A percentile compares a stretch with the other conserved stretches of the same genome.
Conservation (phyloP, 257 asterid genomes). For the Henckelia pumila region DNA sequence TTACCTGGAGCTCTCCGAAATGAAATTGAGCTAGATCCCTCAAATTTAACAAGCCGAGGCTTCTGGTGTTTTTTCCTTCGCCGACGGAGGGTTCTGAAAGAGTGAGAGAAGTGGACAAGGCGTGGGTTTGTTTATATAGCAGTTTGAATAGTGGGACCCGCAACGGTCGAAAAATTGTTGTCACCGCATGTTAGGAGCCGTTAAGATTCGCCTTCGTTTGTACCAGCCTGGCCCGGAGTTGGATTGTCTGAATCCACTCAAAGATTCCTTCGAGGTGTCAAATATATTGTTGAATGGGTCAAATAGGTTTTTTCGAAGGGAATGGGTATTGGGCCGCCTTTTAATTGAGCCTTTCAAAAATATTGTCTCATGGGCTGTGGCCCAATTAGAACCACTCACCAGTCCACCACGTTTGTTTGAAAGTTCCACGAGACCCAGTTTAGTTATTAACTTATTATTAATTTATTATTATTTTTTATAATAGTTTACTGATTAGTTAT, state of each 20-base stretch:
- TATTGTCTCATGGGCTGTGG: too few relatives aligned
- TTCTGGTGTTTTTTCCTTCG: background rate
- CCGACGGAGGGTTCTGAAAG: constrained; percentile 14
- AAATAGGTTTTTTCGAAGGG: background rate
- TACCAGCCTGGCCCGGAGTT: constrained; percentile 47
- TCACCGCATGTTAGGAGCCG: constrained; percentile 72
- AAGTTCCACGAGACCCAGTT: too few relatives aligned
- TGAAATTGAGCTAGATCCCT: background rate
- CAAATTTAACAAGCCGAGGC: background rate
- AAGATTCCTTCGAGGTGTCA: constrained; percentile 11
- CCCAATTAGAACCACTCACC: too few relatives aligned
- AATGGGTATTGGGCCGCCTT: too few relatives aligned
- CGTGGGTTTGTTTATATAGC: constrained; percentile 40
- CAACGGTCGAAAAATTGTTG: constrained; percentile 67
- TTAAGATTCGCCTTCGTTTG: constrained; percentile 45
- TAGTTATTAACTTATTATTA: too few relatives aligned
- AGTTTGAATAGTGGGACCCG: constrained; percentile 33
- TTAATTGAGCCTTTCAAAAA: too few relatives aligned
- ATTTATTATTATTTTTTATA: too few relatives aligned
- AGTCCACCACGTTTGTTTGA: too few relatives aligned
- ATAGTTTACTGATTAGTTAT: too few relatives aligned
- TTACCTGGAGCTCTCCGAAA: background rate
- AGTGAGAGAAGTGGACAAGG: constrained; percentile 12
- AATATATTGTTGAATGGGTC: constrained; percentile 28
- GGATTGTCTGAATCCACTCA: constrained; percentile 40